A percentile compares a stretch with the other conserved stretches of the same genome.
These are phyloP conservation scores for Colletotrichum cereale DNA, from an alignment of 2,329 filamentous ascomycete species.

Conservation along the genomic window DNA sequence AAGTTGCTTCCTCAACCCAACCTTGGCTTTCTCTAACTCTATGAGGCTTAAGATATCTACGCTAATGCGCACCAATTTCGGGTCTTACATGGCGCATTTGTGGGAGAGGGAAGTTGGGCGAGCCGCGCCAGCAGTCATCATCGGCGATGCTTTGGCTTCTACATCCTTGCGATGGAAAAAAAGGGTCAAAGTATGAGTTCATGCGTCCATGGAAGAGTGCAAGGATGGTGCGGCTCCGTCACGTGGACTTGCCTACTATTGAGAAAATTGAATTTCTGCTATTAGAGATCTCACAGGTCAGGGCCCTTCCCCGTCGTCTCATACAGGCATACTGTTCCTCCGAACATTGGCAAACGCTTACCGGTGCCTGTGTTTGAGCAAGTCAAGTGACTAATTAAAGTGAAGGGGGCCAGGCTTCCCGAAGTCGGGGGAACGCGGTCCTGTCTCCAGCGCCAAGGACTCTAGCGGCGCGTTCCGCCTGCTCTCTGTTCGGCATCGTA, in stretches of 20 bases:
- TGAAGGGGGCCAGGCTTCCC: background rate
- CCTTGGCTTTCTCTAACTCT: conserved; percentile 10
- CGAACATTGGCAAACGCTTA: conserved; percentile 22
- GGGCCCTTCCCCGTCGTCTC: conserved; percentile 38
- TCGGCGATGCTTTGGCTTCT: background rate
- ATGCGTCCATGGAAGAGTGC: conserved; percentile 20
- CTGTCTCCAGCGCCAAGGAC: conserved; percentile 11
- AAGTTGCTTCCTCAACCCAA: conserved; percentile 8
- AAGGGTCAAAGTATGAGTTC: conserved; percentile 29
- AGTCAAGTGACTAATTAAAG: background rate
- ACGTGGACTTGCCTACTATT: conserved; percentile 2
- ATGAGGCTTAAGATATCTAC: background rate
- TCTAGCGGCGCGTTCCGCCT: background rate
- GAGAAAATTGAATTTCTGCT: conserved; percentile 33
- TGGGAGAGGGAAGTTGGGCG: background rate
- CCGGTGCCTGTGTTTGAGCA: background rate
- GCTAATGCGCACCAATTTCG: conserved; percentile 4
- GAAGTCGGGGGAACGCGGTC: conserved; percentile 23
- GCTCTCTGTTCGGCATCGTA: background rate
- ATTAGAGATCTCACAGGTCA: conserved; percentile 26
- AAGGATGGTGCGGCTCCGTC: conserved; percentile 33
- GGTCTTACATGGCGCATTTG: background rate
- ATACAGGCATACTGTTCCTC: conserved; percentile 31
- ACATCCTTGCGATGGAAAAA: conserved; percentile 29
- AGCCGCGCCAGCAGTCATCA: background rate